A percentile compares a stretch with the other conserved stretches of the same genome.
Evolutionary conservation across 331 rosid species (phyloP).

Genomic region (Quercus lobata): DNA sequence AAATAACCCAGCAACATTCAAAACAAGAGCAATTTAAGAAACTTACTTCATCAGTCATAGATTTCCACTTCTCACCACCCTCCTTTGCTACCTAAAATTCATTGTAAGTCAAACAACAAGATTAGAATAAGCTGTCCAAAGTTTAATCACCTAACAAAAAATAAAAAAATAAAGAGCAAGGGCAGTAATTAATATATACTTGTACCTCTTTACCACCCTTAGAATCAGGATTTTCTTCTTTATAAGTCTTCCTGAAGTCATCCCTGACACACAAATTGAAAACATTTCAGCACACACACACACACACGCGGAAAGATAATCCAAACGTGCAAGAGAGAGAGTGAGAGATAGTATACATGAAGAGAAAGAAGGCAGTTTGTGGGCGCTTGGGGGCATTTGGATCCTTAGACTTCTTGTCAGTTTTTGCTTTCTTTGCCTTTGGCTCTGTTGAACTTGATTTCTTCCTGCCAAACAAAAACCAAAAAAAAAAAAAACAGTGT

Average conservation of each 20-base stretch:
- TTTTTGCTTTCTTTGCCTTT: constrained; percentile 46
- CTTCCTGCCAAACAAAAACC: constrained; percentile 35
- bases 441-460: constrained; percentile 51
- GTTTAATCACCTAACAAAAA: neutral
- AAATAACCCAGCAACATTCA: neutral
- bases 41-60: constrained; percentile 73
- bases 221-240: constrained; percentile 72
- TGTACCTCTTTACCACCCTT: constrained; percentile 64
- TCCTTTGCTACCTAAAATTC: constrained; percentile 58
- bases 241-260: constrained; percentile 68
- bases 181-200: neutral
- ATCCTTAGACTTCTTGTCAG: constrained; percentile 54
- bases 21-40: too few species aligned
- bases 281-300: neutral
- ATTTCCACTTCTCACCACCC: constrained; percentile 83
- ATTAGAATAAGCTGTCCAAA: neutral
- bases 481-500: neutral
- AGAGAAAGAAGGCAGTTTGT: constrained; percentile 72
- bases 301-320: neutral
- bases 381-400: constrained; percentile 85
- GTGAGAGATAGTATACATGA: constrained; percentile 34
- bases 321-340: neutral
- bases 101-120: too few species aligned
- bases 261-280: constrained; percentile 38
- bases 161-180: too few species aligned